Evolutionary conservation across 495 filamentous ascomycete species (phyloP), one percentile per base, ranked within the genome.

Genomic region (Astrothelium macrocarpum): DNA sequence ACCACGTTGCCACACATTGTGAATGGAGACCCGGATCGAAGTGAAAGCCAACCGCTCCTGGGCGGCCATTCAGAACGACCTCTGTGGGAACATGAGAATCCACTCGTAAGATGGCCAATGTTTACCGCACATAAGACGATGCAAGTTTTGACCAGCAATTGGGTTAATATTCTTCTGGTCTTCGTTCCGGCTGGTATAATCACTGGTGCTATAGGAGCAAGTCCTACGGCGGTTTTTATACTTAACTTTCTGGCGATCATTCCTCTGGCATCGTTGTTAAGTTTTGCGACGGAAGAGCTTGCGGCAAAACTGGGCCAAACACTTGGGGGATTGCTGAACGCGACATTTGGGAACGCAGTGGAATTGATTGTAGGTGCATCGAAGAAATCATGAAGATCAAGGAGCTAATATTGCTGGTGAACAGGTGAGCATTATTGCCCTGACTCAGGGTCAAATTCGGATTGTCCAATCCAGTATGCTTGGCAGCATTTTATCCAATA

Each of bases 401-500:
- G 56, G 11, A 34, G 12, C 26, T 43, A 36, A 32, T 34, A 29
- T 59, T 18, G 58, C 45, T 14, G 16, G 2, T 3, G 16, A 14
- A 3, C 62, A 96, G 91, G 91, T 97, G 73, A 95, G 91, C 76
- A 90, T 98, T 65, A 87, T 98, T 62, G 94, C 94, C 7, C 79
- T 98, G 61, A 85, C 81, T 64, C 84, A 93, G 65, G 85, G 85
- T 39, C 85, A 98, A 76, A 92, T 97, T 71, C 86, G 95, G 65
- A 91, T 98, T 61, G 94, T 97, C 2, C 95, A 98, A 76, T 87
- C 94, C 42, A 95, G 90, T 71, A 98, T 98, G 94, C 86, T 98
- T 23, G 94, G 94, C 39, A 94, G 89, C 72, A 96, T 98, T 65
- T 79, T 98, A 31, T 97, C 94, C 59, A 98, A 98, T 70, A 88